A percentile compares a stretch with the other conserved stretches of the same genome.
Conservation (phyloP, 495 filamentous ascomycete genomes). For the Penicillium soppii region DNA sequence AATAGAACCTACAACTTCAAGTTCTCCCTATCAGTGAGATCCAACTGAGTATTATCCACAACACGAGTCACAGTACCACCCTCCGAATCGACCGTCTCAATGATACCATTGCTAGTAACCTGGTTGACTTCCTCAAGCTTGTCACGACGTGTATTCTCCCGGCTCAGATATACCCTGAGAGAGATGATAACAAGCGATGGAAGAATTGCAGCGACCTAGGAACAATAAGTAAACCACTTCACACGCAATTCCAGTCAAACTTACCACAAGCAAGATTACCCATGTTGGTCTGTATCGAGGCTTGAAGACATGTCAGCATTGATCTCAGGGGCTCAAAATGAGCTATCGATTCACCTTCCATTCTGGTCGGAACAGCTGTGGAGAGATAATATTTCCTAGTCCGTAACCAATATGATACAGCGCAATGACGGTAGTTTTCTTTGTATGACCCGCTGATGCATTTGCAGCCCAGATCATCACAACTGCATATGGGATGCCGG, state of each 20-base stretch:
- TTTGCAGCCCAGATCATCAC: slow-evolving; percentile 41
- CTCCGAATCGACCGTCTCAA: slow-evolving; percentile 30
- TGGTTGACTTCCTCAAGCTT: slow-evolving; percentile 16
- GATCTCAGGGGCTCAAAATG: neutral
- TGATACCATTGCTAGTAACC: slow-evolving; percentile 27
- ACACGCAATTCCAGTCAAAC: neutral
- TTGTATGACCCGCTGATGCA: slow-evolving; percentile 38
- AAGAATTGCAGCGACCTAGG: slow-evolving; percentile 28
- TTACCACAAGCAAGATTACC: slow-evolving; percentile 40
- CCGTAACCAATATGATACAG: slow-evolving; percentile 41
- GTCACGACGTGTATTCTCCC: slow-evolving; percentile 38
- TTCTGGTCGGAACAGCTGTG: slow-evolving; percentile 34
- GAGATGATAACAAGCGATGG: slow-evolving; percentile 26
- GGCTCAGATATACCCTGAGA: slow-evolving; percentile 24
- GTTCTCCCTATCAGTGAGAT: slow-evolving; percentile 43
- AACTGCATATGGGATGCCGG: slow-evolving; percentile 38
- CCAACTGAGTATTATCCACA: slow-evolving; percentile 38
- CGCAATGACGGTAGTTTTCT: slow-evolving; percentile 35
- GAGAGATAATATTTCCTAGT: slow-evolving; percentile 35
- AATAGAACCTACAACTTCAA: slow-evolving; percentile 35
- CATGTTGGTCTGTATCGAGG: slow-evolving; percentile 40
- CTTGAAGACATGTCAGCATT: slow-evolving; percentile 1
- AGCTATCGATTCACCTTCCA: slow-evolving; percentile 21
- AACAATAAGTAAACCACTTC: neutral
- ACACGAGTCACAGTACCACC: slow-evolving; percentile 29